Percentiles rank a stretch among this genome's conserved stretches.
phyloP scores from a whole-genome alignment of 2,329 filamentous ascomycete species.

The Calonectria pauciramosa region DNA sequence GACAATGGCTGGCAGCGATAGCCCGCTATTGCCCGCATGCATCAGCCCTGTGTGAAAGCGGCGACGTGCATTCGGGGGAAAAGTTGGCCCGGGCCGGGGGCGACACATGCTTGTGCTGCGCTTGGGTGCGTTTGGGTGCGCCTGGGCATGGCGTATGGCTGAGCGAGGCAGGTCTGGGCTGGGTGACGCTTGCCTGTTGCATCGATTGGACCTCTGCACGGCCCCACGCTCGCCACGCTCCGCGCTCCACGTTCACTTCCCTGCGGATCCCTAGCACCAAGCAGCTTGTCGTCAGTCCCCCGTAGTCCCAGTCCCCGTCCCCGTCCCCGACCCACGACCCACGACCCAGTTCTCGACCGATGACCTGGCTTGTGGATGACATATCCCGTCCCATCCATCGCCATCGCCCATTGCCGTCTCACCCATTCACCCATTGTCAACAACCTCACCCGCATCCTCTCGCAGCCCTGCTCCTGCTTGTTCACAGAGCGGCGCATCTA shows the following conservation, averaged over 20 bases:
- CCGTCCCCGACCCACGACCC: neutral
- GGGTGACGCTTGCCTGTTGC: neutral
- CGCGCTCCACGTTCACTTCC: slow-evolving; percentile 15
- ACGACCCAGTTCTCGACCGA: slow-evolving; percentile 21
- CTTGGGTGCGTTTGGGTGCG: neutral
- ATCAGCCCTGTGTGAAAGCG: slow-evolving; percentile 12
- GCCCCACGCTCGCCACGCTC: slow-evolving; percentile 12
- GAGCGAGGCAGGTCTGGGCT: neutral
- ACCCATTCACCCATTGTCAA: neutral
- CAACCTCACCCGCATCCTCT: neutral
- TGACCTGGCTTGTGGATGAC: slow-evolving; percentile 28
- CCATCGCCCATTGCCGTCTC: neutral
- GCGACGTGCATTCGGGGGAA: slow-evolving; percentile 11
- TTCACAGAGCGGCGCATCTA: slow-evolving; percentile 6
- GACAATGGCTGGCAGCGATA: neutral
- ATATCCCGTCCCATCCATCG: slow-evolving; percentile 12
- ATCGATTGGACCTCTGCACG: slow-evolving; percentile 1
- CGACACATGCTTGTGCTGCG: neutral
- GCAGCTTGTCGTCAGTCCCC: slow-evolving; percentile 28
- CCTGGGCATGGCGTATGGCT: neutral
- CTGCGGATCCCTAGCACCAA: slow-evolving; percentile 20
- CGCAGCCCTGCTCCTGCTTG: neutral
- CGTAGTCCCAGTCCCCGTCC: neutral
- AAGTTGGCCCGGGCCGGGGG: slow-evolving; percentile 4
- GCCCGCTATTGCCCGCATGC: slow-evolving; percentile 8